Percentiles rank a stretch among this genome's conserved stretches.
These are phyloP conservation scores for Penicillium brevicompactum DNA, from an alignment of 2,329 filamentous ascomycete genomes.

Conservation along the genomic window DNA sequence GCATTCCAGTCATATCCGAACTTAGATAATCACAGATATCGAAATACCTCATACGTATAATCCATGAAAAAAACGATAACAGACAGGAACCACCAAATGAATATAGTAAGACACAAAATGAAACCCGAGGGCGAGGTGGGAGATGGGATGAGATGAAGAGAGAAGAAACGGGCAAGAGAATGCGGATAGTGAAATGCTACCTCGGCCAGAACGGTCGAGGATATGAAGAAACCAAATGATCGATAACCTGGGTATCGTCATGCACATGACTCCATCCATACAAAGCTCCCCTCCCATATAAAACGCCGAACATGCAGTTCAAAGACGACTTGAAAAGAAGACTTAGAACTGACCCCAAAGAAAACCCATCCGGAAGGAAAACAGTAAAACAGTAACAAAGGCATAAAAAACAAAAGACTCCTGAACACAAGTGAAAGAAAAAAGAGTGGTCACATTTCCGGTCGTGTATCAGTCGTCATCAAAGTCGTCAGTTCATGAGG, in stretches of 20 bases:
- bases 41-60: constrained; percentile 10
- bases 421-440: constrained; percentile 25
- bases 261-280: constrained; percentile 34
- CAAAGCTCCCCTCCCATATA: constrained; percentile 17
- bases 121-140: constrained; percentile 6
- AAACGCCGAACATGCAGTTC: constrained; percentile 35
- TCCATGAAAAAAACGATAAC: constrained; percentile 8
- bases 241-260: constrained; percentile 37
- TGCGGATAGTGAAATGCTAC: constrained; percentile 1
- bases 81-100: constrained; percentile 19
- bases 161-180: not conserved
- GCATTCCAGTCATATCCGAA: constrained; percentile 24
- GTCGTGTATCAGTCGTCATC: constrained; percentile 38
- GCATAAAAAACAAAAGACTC: constrained; percentile 28
- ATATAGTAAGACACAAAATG: constrained; percentile 29
- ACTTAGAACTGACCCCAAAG: constrained; percentile 10
- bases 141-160: too few relatives aligned
- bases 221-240: constrained; percentile 21
- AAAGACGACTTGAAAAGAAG: not conserved
- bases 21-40: constrained; percentile 9
- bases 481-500: constrained; percentile 40
- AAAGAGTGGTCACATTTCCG: constrained; percentile 15
- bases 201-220: constrained; percentile 21
- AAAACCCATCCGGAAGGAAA: constrained; percentile 22
- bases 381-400: constrained; percentile 12